These are phyloP conservation scores for Tolypocladium sp. DNA, from an alignment of 2,329 filamentous ascomycete species.

Conservation along the genomic window DNA sequence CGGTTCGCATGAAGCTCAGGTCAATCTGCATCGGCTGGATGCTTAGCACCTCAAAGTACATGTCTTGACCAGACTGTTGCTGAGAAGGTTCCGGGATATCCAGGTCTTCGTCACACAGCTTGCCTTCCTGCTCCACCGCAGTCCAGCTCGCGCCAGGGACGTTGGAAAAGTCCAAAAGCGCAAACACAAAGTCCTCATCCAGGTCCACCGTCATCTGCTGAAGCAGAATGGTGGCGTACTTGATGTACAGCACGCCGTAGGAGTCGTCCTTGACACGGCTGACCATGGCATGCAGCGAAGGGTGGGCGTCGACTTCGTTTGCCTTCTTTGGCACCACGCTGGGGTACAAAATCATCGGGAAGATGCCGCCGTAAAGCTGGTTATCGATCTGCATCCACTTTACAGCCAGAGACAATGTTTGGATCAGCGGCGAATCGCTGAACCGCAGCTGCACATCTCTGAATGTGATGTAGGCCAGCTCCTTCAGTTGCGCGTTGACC, in stretches of 20 bases:
- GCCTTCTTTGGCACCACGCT: conserved; percentile 96
- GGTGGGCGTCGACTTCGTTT: conserved; percentile 92
- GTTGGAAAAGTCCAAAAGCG: conserved; percentile 88
- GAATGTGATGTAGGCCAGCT: conserved; percentile 89
- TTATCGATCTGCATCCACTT: conserved; percentile 99
- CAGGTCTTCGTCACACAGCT: conserved; percentile 79
- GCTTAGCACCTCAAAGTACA: conserved; percentile 96
- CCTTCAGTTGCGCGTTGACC: conserved; percentile 84
- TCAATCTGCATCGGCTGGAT: conserved; percentile 98
- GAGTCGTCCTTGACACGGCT: conserved; percentile 97
- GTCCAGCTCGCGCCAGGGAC: conserved; percentile 81
- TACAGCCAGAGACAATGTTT: conserved; percentile 80
- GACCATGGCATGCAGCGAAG: conserved; percentile 84
- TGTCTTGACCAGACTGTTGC: conserved; percentile 78
- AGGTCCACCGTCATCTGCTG: conserved; percentile 98
- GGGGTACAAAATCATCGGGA: conserved; percentile 93
- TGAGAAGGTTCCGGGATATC: conserved; percentile 88
- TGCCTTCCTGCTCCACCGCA: conserved; percentile 60
- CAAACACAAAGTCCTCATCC: conserved; percentile 97
- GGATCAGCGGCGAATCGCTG: conserved; percentile 86
- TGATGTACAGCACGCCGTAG: conserved; percentile 96
- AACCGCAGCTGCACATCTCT: conserved; percentile 86
- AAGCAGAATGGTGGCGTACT: conserved; percentile 86
- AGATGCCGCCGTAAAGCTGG: conserved; percentile 94
- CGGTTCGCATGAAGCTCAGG: conserved; percentile 92